Evolutionary conservation across 2,329 filamentous ascomycete genomes (phyloP).

Genomic region (Didymella pomorum): DNA sequence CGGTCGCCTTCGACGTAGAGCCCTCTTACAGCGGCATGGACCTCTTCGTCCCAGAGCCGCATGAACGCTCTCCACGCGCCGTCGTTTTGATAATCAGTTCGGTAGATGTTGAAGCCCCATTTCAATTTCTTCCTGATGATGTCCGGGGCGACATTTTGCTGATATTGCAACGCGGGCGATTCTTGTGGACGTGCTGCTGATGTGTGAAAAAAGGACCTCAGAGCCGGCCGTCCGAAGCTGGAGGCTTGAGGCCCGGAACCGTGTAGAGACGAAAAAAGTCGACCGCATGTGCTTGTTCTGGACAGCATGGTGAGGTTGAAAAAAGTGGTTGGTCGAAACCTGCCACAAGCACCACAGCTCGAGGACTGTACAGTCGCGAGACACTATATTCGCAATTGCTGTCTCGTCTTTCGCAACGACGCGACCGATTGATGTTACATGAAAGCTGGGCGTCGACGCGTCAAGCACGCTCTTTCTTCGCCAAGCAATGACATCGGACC

Average conservation of each 20-base stretch:
- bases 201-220: background rate
- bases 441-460: background rate
- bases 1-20: constrained; percentile 7
- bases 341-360: background rate
- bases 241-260: background rate
- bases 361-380: background rate
- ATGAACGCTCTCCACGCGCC: constrained; percentile 7
- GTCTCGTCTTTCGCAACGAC: too few relatives aligned
- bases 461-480: constrained; percentile 3
- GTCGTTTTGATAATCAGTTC: constrained; percentile 1
- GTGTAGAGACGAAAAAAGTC: background rate
- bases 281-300: background rate
- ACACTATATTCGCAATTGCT: background rate
- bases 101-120: constrained; percentile 11
- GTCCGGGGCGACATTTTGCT: background rate
- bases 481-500: constrained; percentile 23
- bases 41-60: constrained; percentile 2
- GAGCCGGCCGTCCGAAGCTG: background rate
- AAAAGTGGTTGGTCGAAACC: background rate
- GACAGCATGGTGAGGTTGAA: background rate
- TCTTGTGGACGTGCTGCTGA: background rate
- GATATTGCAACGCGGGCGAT: background rate
- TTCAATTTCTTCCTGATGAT: constrained; percentile 1
- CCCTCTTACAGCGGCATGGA: background rate
- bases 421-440: background rate